Percentiles rank a stretch among this genome's conserved stretches.
Evolutionary conservation across 768 basidiomycete genomes (phyloP).

Genomic region (Boletus sp.): DNA sequence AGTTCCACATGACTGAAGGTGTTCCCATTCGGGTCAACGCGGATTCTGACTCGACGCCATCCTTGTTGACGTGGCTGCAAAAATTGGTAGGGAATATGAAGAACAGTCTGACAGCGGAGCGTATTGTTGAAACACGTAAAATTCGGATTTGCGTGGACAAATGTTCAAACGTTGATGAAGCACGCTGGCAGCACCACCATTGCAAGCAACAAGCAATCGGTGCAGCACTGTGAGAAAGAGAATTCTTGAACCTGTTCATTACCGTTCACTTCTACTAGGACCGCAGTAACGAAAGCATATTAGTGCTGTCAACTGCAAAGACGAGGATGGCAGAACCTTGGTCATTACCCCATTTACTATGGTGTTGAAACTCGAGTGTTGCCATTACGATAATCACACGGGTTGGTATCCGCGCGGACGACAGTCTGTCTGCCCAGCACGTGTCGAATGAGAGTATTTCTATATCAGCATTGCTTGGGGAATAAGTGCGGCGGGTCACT

Average conservation of each 20-base stretch:
- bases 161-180: background rate
- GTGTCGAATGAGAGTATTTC: background rate
- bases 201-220: background rate
- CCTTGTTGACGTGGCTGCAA: background rate
- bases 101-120: constrained; percentile 1
- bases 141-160: background rate
- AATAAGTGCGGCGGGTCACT: background rate
- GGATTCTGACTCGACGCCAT: background rate
- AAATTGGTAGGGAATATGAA: background rate
- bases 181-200: background rate
- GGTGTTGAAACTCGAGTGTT: constrained; percentile 11
- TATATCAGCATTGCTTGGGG: background rate
- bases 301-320: background rate
- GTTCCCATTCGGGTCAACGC: constrained; percentile 8
- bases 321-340: background rate
- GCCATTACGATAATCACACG: constrained; percentile 8
- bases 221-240: constrained; percentile 2
- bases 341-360: background rate
- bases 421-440: background rate
- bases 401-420: background rate
- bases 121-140: constrained; percentile 12
- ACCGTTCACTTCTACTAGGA: background rate
- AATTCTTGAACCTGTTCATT: background rate
- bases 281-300: no score
- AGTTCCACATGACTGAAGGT: background rate